phyloP scores from a whole-genome alignment of 176 grass and related monocot species.

The Rhipidocladum racemiflorum region DNA sequence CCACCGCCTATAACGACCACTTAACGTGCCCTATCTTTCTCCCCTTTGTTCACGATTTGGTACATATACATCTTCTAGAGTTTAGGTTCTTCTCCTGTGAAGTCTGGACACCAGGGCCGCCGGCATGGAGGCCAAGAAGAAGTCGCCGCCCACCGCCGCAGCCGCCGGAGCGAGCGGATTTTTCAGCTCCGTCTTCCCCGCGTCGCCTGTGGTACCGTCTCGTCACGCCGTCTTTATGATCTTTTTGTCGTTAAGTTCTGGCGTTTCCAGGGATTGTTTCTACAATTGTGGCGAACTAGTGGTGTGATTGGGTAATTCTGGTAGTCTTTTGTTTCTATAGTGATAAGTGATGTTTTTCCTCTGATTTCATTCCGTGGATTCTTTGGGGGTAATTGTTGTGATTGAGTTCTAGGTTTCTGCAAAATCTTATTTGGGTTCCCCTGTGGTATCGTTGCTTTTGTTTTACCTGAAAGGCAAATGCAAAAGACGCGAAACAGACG shows the following conservation, averaged over 20 bases:
- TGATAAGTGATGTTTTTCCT: background rate
- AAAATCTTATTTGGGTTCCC: background rate
- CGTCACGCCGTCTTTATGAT: background rate
- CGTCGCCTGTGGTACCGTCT: conserved; percentile 29
- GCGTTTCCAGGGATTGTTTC: background rate
- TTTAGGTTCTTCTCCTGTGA: background rate
- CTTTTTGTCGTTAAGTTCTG: background rate
- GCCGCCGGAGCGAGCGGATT: conserved; percentile 30
- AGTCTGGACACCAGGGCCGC: background rate
- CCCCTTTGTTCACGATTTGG: background rate
- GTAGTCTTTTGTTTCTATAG: background rate
- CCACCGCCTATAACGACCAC: conserved; percentile 29
- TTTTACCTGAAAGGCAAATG: conserved; percentile 28
- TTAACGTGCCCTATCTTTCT: conserved; percentile 32
- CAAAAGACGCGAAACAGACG: conserved; percentile 31
- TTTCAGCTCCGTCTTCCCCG: conserved; percentile 45
- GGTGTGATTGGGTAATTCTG: background rate
- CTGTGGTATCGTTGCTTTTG: background rate
- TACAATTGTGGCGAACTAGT: background rate
- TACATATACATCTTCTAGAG: background rate
- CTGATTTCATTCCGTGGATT: background rate
- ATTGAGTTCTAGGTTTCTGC: background rate
- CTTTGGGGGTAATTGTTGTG: background rate
- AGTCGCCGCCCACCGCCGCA: conserved; percentile 10
- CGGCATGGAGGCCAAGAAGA: conserved; percentile 48